Conservation (phyloP, 345 rosid genomes). For the Bretschneidera sinensis region DNA sequence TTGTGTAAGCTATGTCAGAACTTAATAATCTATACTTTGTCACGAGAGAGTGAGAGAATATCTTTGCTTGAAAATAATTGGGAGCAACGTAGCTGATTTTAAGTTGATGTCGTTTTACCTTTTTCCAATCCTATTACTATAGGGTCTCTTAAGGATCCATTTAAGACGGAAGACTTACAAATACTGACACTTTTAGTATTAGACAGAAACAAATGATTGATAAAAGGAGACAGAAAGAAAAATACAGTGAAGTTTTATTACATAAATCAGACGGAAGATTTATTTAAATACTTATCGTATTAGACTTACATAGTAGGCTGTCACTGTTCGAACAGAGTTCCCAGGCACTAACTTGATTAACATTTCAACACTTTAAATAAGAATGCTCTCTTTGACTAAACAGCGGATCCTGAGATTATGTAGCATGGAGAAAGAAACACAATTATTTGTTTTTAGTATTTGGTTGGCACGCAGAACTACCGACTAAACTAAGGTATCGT, state of each 20-base stretch:
- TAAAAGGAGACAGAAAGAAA: too few species aligned
- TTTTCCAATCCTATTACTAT: too few species aligned
- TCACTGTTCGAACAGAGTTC: constrained; percentile 80
- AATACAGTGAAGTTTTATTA: too few species aligned
- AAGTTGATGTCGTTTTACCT: too few species aligned
- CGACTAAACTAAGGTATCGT: too few species aligned
- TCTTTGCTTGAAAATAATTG: background rate
- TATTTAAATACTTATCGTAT: too few species aligned
- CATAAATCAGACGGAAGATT: too few species aligned
- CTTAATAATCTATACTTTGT: too few species aligned
- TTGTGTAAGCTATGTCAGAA: too few species aligned
- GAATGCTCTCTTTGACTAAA: constrained; percentile 51
- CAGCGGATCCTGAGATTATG: constrained; percentile 50
- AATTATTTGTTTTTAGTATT: background rate
- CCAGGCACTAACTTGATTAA: constrained; percentile 75
- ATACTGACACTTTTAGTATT: background rate
- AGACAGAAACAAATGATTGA: background rate
- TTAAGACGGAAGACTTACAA: background rate
- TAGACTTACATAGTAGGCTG: constrained; percentile 54
- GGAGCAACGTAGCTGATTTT: background rate
- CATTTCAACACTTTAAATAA: constrained; percentile 72
- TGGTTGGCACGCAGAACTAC: background rate
- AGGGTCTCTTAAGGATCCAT: too few species aligned
- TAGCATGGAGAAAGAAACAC: background rate
- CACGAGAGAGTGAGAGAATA: background rate